Percentiles rank a stretch among this genome's conserved stretches.
phyloP scores from a whole-genome alignment of 345 rosid species.

The Mallotus nudiflorus region DNA sequence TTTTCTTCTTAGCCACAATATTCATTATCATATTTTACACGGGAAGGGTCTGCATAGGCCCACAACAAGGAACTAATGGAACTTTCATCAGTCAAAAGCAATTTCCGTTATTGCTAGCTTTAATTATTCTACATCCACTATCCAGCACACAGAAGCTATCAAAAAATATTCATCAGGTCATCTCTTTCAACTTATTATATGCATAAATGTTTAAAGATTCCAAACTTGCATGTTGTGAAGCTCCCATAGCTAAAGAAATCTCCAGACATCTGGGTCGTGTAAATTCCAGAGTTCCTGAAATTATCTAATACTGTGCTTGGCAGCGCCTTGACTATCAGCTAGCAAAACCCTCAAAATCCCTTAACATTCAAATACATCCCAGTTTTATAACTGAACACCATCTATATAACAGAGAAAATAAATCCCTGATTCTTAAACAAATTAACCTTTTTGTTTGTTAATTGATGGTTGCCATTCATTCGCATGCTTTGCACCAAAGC shows the following conservation, averaged over 20 bases:
- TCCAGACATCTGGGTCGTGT: background rate
- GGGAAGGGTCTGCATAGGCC: background rate
- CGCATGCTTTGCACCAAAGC: background rate
- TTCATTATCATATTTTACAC: background rate
- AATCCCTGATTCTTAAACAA: background rate
- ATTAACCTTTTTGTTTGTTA: background rate
- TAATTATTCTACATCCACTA: too few relatives aligned
- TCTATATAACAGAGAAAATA: background rate
- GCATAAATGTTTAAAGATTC: background rate
- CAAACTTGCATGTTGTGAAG: background rate
- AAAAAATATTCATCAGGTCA: background rate
- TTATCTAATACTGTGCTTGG: background rate
- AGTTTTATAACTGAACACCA: background rate
- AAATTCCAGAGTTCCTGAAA: background rate
- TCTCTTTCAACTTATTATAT: background rate
- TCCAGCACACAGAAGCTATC: background rate
- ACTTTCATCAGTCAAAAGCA: background rate
- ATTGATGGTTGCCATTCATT: too few relatives aligned
- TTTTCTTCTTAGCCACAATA: conserved; percentile 3
- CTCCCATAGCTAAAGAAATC: background rate
- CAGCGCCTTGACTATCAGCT: background rate
- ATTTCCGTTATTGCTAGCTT: too few relatives aligned
- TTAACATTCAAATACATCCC: conserved; percentile 3
- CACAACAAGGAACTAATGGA: background rate
- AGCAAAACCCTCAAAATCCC: background rate